A percentile compares a stretch with the other conserved stretches of the same genome.
Conservation (phyloP, 2,329 filamentous ascomycete genomes). For the Colletotrichum eleusines region DNA sequence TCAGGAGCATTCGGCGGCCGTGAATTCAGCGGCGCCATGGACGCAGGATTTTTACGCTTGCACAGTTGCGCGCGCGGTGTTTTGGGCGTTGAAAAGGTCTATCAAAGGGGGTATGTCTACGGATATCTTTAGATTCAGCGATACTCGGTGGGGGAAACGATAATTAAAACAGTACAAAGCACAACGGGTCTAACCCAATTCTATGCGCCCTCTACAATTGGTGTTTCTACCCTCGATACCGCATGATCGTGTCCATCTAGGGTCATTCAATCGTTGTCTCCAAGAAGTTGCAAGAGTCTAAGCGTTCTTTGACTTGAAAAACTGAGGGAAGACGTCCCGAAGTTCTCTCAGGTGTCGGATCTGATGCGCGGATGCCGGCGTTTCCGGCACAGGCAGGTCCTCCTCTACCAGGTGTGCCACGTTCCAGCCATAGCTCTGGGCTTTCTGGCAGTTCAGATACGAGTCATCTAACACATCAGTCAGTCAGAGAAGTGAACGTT, state of each 20-base stretch:
- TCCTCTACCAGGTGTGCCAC: conserved; percentile 88
- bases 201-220: not conserved
- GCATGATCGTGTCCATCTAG: not conserved
- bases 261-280: conserved; percentile 3
- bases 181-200: conserved; percentile 9
- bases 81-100: conserved; percentile 34
- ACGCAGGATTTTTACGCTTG: conserved; percentile 23
- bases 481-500: not conserved
- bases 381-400: conserved; percentile 71
- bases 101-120: conserved; percentile 23
- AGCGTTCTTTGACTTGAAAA: conserved; percentile 74
- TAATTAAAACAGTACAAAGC: not conserved
- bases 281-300: not conserved
- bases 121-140: conserved; percentile 18
- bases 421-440: conserved; percentile 86
- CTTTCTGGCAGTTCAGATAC: conserved; percentile 81
- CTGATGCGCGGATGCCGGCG: conserved; percentile 77
- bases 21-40: conserved; percentile 49
- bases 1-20: conserved; percentile 70
- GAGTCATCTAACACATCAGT: conserved; percentile 78
- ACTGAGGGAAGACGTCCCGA: conserved; percentile 80
- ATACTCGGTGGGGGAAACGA: conserved; percentile 17
- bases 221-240: not conserved
- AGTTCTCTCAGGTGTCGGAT: conserved; percentile 83
- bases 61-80: conserved; percentile 48